Evolutionary conservation across 83 land plant species (phyloP).

Genomic region (Thuja plicata): DNA sequence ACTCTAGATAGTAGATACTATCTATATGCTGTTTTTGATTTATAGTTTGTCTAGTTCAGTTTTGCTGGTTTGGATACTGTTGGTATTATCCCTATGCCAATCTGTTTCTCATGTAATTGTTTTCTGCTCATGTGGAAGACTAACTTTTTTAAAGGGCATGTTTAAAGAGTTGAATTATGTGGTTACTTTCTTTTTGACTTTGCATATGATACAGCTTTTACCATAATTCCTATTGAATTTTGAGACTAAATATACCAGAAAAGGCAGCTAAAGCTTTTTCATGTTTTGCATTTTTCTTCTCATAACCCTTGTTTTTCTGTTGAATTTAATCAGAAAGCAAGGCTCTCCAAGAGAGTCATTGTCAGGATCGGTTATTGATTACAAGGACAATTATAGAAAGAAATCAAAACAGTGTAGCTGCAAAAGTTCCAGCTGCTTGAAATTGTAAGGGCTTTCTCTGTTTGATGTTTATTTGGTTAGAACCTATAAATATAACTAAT

Average conservation of each 20-base stretch:
- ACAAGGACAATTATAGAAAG: constrained; percentile 13
- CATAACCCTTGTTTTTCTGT: background rate
- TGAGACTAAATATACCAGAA: background rate
- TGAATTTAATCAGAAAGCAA: constrained; percentile 17
- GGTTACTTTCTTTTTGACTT: background rate
- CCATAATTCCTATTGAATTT: background rate
- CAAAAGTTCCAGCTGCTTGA: constrained; percentile 9
- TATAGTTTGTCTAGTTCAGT: background rate
- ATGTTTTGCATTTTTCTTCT: background rate
- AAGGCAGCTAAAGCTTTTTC: background rate
- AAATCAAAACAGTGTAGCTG: constrained; percentile 23
- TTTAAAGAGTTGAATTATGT: background rate
- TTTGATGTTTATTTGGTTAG: background rate
- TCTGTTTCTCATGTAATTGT: background rate
- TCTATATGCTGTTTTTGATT: background rate
- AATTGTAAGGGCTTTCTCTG: constrained; percentile 2
- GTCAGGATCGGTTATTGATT: constrained; percentile 19
- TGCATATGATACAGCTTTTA: background rate
- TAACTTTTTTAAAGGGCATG: background rate
- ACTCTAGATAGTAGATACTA: background rate
- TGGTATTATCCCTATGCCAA: background rate
- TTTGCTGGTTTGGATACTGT: background rate
- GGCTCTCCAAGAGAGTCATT: constrained; percentile 21
- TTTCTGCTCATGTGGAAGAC: background rate
- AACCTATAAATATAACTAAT: background rate